phyloP scores from a whole-genome alignment of 176 grass and related monocot genomes.

The Puya raimondii region DNA sequence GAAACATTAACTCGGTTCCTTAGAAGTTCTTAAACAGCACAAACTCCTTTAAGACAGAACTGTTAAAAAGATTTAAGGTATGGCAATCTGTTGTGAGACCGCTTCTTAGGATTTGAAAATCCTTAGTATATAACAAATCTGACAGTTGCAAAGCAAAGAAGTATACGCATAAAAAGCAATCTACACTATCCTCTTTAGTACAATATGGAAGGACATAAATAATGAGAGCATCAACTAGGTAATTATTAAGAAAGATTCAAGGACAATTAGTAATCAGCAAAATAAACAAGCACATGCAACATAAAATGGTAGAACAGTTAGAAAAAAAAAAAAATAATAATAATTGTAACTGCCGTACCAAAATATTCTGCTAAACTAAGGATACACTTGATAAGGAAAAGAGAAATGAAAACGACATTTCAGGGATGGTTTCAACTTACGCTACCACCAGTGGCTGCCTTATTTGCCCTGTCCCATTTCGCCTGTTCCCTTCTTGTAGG shows the following conservation, averaged over 20 bases:
- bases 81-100: too few species aligned
- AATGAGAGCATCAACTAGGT: not conserved
- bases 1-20: too few species aligned
- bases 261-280: not conserved
- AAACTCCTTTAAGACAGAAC: too few species aligned
- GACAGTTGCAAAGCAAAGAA: too few species aligned
- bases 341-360: not conserved
- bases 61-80: too few species aligned
- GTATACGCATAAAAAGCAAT: too few species aligned
- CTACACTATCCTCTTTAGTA: not conserved
- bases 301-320: not conserved
- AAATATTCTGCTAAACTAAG: not conserved
- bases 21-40: too few species aligned
- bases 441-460: slow-evolving; percentile 66
- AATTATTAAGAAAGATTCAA: not conserved
- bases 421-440: slow-evolving; percentile 23
- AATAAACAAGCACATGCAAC: not conserved
- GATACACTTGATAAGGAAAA: not conserved
- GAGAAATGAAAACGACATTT: not conserved
- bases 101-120: too few species aligned
- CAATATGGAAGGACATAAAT: not conserved
- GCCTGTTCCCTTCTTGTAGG: slow-evolving; percentile 74
- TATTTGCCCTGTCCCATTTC: slow-evolving; percentile 74
- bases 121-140: too few species aligned
- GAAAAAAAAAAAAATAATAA: not conserved